Evolutionary conservation across 2,329 filamentous ascomycete species (phyloP).

Genomic region (Lachnellula cervina): DNA sequence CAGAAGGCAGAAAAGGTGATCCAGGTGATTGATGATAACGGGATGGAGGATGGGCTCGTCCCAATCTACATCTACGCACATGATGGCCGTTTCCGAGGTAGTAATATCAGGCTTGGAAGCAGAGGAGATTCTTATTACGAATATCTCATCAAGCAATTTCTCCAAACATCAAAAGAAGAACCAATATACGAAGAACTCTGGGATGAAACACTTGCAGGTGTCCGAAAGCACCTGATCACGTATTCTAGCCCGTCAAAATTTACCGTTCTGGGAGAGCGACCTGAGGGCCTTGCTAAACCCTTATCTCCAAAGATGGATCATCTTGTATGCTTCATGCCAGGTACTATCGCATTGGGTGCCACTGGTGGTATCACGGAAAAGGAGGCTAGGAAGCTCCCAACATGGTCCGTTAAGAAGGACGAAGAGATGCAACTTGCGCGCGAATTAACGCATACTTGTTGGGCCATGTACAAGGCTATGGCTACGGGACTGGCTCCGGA

Average conservation of each 20-base stretch:
- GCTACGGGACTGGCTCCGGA: slow-evolving; percentile 89
- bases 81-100: slow-evolving; percentile 71
- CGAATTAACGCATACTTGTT: slow-evolving; percentile 95
- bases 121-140: slow-evolving; percentile 98
- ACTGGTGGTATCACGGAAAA: slow-evolving; percentile 74
- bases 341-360: slow-evolving; percentile 84
- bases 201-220: slow-evolving; percentile 76
- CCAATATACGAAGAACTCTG: slow-evolving; percentile 87
- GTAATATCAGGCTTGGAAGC: slow-evolving; percentile 87
- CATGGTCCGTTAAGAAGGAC: slow-evolving; percentile 75
- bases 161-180: slow-evolving; percentile 86
- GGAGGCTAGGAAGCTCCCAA: slow-evolving; percentile 65
- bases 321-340: slow-evolving; percentile 94
- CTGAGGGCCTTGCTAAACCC: slow-evolving; percentile 59
- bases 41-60: slow-evolving; percentile 72
- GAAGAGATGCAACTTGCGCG: slow-evolving; percentile 81
- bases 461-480: slow-evolving; percentile 93
- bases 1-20: slow-evolving; percentile 88
- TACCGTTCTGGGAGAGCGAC: slow-evolving; percentile 86
- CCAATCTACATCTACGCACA: slow-evolving; percentile 87
- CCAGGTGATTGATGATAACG: slow-evolving; percentile 80
- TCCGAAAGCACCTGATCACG: slow-evolving; percentile 87
- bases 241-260: slow-evolving; percentile 77
- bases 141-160: slow-evolving; percentile 97
- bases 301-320: slow-evolving; percentile 96